phyloP scores from a whole-genome alignment of 768 basidiomycete genomes.

The Russula vinacea region DNA sequence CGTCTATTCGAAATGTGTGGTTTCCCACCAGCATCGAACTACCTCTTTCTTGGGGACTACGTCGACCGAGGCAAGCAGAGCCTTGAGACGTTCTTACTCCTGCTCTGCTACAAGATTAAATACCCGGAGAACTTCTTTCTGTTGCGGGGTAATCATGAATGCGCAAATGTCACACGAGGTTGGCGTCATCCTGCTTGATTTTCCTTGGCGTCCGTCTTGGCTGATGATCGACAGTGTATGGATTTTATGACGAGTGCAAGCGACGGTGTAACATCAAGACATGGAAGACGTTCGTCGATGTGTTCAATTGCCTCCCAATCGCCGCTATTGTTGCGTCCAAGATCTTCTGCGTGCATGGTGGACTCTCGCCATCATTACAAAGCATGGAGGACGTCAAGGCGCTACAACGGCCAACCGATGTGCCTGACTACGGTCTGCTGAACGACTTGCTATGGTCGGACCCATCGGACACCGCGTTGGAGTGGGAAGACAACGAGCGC shows the following conservation, averaged over 20 bases:
- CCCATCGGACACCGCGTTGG: constrained; percentile 93
- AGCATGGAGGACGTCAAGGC: constrained; percentile 99
- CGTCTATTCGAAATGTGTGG: constrained; percentile 99
- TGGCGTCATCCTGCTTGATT: constrained; percentile 34
- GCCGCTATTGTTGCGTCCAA: constrained; percentile 98
- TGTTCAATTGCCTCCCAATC: constrained; percentile 98
- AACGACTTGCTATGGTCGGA: constrained; percentile 99
- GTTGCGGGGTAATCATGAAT: constrained; percentile 96
- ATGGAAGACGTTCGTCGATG: constrained; percentile 99
- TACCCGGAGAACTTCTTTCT: constrained; percentile 99
- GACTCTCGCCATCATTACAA: constrained; percentile 87
- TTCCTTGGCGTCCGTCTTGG: constrained; percentile 16
- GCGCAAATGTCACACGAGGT: constrained; percentile 99
- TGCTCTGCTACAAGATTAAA: constrained; percentile 99
- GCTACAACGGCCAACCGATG: constrained; percentile 96
- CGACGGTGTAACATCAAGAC: constrained; percentile 99
- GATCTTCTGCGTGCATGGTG: constrained; percentile 98
- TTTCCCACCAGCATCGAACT: constrained; percentile 95
- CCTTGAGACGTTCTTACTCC: constrained; percentile 93
- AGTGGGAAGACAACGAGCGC: constrained; percentile 99
- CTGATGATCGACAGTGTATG: constrained; percentile 67
- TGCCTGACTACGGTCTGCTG: constrained; percentile 95
- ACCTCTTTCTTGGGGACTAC: constrained; percentile 98
- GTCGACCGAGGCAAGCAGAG: constrained; percentile 99
- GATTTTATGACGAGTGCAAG: constrained; percentile 99